Base-by-base conservation (phyloP, 1,139 yeast genomes). In the Taphrina populina region DNA sequence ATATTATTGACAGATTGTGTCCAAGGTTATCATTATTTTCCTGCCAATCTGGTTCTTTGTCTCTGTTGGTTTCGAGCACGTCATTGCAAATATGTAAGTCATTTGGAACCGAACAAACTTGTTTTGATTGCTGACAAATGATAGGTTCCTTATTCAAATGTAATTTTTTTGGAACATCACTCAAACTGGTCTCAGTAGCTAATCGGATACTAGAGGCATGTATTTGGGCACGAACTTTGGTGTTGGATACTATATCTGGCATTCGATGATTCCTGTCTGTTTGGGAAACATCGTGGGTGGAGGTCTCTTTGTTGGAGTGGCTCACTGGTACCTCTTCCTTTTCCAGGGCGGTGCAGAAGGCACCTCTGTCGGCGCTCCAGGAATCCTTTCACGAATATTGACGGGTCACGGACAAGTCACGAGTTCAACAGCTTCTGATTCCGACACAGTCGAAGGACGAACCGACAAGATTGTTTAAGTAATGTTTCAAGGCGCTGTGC, bases 21-120 rank as follows among this genome's bases (percentile, higher is more conserved):
- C 86, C 36, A 84, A 84, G 64, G 74, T 83, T 44, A 43, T 83
- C n/a, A 69, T 83, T 72, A 76, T 85, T 71, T 63, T 73, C 5
- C 66, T 84, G 21, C 94, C 95, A 0, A 74, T 85, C 10, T 83
- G 84, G 68, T 79, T 88, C 0, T 83, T 85, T 67, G 94, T 84
- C 6, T 64, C 81, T 1, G 73, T 82, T 72, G 94, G 94, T 0
- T 85, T 81, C 67, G 80, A 87, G 3, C 95, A 86, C 66, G 80
- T 80, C 1, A 88, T 86, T 7, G 95, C 95, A 0, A 95, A 86
- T 67, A 43, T 43, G 47, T 43, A 17, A 40, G 45, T 13, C 36
- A n/a, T n/a, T n/a, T n/a, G n/a, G n/a, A n/a, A n/a, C n/a, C n/a
- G n/a, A n/a, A n/a, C n/a, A n/a, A n/a, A n/a, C n/a, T n/a, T n/a